Percentiles rank a stretch among this genome's conserved stretches.
These are phyloP conservation scores for Colletotrichum endophyticum DNA, from an alignment of 2,329 filamentous ascomycete species.

Conservation along the genomic window DNA sequence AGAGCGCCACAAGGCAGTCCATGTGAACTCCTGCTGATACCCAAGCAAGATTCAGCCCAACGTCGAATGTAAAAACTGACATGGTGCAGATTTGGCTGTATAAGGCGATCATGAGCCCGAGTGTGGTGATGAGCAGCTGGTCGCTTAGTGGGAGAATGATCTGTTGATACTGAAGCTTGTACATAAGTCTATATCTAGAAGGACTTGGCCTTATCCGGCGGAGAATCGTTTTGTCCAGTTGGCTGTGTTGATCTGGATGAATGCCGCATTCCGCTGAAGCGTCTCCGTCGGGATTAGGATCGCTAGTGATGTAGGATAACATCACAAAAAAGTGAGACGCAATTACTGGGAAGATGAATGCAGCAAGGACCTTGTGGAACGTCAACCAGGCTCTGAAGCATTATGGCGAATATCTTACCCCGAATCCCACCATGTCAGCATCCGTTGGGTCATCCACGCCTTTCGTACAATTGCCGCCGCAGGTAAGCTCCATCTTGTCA, in stretches of 20 bases:
- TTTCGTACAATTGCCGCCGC: neutral
- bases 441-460: neutral
- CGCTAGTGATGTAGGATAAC: neutral
- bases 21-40: too few relatives aligned
- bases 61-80: fast-evolving
- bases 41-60: fast-evolving
- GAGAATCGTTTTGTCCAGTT: neutral
- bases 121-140: too few relatives aligned
- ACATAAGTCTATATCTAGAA: fast-evolving
- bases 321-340: neutral
- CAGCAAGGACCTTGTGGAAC: neutral
- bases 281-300: too few relatives aligned
- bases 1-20: too few relatives aligned
- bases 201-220: fast-evolving
- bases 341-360: neutral
- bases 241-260: neutral
- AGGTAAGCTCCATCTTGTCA: neutral
- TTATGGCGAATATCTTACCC: neutral
- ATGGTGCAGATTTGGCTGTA: too few relatives aligned
- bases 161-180: too few relatives aligned
- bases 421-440: neutral
- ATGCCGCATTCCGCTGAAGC: too few relatives aligned
- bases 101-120: too few relatives aligned
- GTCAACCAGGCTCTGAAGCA: neutral
- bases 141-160: too few relatives aligned